Conservation (phyloP, 805 yeast genomes). For the Monosporozyma solicola region DNA sequence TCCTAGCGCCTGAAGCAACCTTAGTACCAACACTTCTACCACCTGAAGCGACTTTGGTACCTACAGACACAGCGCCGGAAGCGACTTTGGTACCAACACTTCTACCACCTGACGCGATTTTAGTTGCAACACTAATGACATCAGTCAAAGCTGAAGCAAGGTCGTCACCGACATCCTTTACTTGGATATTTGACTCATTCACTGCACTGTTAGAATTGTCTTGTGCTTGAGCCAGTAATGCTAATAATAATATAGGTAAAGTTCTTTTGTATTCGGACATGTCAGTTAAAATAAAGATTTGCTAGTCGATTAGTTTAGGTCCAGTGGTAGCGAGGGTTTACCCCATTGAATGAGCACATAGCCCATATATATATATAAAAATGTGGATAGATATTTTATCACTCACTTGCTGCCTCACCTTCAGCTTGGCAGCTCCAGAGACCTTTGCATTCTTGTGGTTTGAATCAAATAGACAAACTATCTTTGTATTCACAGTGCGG, state of each 20-base stretch:
- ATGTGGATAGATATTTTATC: no score
- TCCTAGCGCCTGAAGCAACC: background rate
- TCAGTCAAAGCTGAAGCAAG: background rate
- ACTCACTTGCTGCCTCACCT: background rate
- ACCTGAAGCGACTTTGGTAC: background rate
- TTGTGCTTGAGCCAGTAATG: background rate
- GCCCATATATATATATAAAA: no score
- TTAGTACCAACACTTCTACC: background rate
- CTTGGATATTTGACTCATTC: background rate
- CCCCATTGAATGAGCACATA: no score
- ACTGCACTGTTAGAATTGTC: background rate
- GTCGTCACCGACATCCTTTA: background rate
- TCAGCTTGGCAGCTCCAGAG: no score
- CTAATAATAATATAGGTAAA: background rate
- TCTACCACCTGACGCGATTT: background rate
- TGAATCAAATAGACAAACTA: no score
- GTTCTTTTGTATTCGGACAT: background rate
- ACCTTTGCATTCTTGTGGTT: no score
- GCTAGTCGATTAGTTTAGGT: background rate
- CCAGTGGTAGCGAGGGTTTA: background rate
- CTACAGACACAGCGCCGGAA: background rate
- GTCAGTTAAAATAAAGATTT: background rate
- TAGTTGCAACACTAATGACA: conserved; percentile 1
- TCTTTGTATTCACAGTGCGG: no score
- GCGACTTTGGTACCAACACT: background rate